Evolutionary conservation across 345 rosid species (phyloP).

Genomic region (Citrus trifoliata): DNA sequence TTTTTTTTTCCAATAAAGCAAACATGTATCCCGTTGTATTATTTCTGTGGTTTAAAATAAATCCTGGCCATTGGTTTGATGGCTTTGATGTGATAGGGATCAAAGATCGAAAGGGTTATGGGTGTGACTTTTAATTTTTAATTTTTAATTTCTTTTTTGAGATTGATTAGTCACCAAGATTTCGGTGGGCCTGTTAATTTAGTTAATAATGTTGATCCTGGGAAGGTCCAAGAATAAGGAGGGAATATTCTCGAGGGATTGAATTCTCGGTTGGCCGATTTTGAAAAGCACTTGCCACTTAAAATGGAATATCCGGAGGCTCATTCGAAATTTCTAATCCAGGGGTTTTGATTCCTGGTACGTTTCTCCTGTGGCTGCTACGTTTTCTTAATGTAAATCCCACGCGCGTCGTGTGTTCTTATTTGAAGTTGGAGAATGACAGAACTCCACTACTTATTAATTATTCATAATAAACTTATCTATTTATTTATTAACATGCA

Average conservation of each 20-base stretch:
- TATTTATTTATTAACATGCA: too few relatives aligned
- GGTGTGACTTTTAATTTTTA: not conserved
- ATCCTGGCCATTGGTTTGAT: not conserved
- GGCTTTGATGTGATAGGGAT: slow-evolving; percentile 11
- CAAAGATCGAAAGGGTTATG: slow-evolving; percentile 14
- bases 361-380: not conserved
- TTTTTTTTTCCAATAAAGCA: not conserved
- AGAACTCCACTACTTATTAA: not conserved
- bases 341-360: not conserved
- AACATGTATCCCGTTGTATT: too few relatives aligned
- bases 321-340: not conserved
- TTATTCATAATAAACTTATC: not conserved
- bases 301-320: not conserved
- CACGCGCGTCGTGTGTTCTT: not conserved
- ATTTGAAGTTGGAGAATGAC: not conserved
- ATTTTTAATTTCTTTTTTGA: too few relatives aligned
- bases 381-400: not conserved
- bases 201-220: not conserved
- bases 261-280: not conserved
- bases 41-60: not conserved
- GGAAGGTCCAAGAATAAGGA: slow-evolving; percentile 18
- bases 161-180: not conserved
- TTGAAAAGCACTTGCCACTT: not conserved
- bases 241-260: slow-evolving; percentile 28
- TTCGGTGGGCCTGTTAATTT: not conserved